Evolutionary conservation across 108 stramenopile species (phyloP).

Genomic region (Nannochloropsis oceanica): DNA sequence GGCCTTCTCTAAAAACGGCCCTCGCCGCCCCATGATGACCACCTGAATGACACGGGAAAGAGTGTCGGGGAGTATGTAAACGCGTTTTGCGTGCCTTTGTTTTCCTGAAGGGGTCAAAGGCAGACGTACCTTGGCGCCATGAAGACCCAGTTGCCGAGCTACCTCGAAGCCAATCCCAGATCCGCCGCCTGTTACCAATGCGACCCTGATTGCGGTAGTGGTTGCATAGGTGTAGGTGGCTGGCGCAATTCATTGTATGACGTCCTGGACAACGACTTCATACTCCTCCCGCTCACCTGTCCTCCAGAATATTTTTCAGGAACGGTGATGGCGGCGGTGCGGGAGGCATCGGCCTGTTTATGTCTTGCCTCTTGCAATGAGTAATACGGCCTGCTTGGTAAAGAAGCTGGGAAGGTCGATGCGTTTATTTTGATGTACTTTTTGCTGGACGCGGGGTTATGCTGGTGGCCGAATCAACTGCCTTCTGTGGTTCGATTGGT

Average conservation of each 20-base stretch:
- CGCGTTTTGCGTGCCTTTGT: too few species aligned
- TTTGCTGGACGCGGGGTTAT: too few species aligned
- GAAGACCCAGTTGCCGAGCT: conserved; percentile 16
- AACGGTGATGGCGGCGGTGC: not conserved
- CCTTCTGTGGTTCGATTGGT: too few species aligned
- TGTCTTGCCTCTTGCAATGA: too few species aligned
- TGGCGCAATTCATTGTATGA: not conserved
- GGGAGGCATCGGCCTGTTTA: too few species aligned
- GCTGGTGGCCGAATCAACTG: too few species aligned
- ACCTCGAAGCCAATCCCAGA: conserved; percentile 31
- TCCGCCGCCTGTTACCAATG: conserved; percentile 29
- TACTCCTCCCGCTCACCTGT: not conserved
- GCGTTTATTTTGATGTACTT: too few species aligned
- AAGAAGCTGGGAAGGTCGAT: too few species aligned
- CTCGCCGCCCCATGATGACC: not conserved
- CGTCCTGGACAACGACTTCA: not conserved
- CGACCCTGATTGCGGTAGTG: conserved; percentile 15
- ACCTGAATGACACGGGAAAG: not conserved
- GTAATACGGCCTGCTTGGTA: too few species aligned
- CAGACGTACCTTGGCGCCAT: not conserved
- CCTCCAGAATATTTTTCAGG: not conserved
- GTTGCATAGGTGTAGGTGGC: not conserved
- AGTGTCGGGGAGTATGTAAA: too few species aligned
- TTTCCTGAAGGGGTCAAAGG: too few species aligned
- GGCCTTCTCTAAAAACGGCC: not conserved